These are phyloP conservation scores for Sechiopsis laciniata DNA, from an alignment of 306 rosid genomes.

Conservation along the genomic window DNA sequence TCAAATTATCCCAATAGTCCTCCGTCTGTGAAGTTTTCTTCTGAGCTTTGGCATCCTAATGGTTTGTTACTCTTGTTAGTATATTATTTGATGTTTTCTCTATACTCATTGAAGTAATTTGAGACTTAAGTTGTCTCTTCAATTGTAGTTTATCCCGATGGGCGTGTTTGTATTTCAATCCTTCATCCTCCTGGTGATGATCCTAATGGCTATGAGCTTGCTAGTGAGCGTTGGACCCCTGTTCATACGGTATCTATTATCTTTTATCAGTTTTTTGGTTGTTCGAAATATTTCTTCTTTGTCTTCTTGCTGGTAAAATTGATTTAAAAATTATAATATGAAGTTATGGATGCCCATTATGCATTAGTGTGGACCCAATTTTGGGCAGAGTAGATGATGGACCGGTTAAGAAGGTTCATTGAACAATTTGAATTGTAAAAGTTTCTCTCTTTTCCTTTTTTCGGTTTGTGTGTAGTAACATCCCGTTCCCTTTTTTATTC, in stretches of 20 bases:
- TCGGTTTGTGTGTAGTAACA: neutral
- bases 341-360: neutral
- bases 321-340: neutral
- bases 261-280: neutral
- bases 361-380: neutral
- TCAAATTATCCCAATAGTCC: constrained; percentile 93
- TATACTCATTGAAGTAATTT: constrained; percentile 19
- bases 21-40: constrained; percentile 76
- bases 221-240: constrained; percentile 98
- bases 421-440: neutral
- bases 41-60: constrained; percentile 95
- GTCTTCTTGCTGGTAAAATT: neutral
- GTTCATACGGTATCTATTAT: constrained; percentile 69
- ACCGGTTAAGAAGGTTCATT: neutral
- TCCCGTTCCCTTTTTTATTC: neutral
- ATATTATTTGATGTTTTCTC: constrained; percentile 4
- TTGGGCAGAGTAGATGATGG: neutral
- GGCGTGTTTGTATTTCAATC: constrained; percentile 97
- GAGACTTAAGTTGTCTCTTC: neutral
- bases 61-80: constrained; percentile 41
- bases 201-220: constrained; percentile 97
- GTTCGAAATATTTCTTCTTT: neutral
- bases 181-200: constrained; percentile 99
- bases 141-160: constrained; percentile 83
- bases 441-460: neutral